phyloP scores from a whole-genome alignment of 2,329 filamentous ascomycete genomes.

The Phialocephala subalpina region DNA sequence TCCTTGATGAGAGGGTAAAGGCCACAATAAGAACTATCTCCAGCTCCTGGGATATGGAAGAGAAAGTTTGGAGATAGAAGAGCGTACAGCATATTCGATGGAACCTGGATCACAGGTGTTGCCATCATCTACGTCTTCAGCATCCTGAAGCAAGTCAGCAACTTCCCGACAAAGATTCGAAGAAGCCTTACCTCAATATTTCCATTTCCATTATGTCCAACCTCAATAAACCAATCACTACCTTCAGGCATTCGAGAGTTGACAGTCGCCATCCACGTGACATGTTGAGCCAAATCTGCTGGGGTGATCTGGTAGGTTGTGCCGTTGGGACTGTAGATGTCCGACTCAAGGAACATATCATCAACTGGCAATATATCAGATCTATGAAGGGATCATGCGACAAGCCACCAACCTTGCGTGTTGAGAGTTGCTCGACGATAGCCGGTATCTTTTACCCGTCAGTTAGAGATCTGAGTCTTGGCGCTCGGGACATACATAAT shows the following conservation, averaged over 20 bases:
- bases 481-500: slow-evolving; percentile 45
- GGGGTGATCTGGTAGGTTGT: slow-evolving; percentile 57
- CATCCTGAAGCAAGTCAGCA: not conserved
- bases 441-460: slow-evolving; percentile 34
- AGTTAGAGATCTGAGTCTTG: slow-evolving; percentile 7
- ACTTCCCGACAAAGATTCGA: not conserved
- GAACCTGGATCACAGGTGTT: slow-evolving; percentile 38
- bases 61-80: not conserved
- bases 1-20: not conserved
- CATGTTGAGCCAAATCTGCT: slow-evolving; percentile 55
- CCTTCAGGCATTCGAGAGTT: slow-evolving; percentile 58
- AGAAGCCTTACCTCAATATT: slow-evolving; percentile 50
- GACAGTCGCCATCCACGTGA: slow-evolving; percentile 51
- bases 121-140: slow-evolving; percentile 14
- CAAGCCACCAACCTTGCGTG: slow-evolving; percentile 33
- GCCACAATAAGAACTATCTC: not conserved
- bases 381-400: slow-evolving; percentile 16
- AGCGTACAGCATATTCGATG: slow-evolving; percentile 51
- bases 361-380: slow-evolving; percentile 53
- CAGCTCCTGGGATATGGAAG: not conserved
- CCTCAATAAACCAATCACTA: slow-evolving; percentile 59
- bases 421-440: slow-evolving; percentile 38
- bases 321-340: slow-evolving; percentile 57
- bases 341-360: slow-evolving; percentile 65
- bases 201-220: slow-evolving; percentile 64